Evolutionary conservation across 2,329 filamentous ascomycete genomes (phyloP).

Genomic region (Pestalotiopsis sp.): DNA sequence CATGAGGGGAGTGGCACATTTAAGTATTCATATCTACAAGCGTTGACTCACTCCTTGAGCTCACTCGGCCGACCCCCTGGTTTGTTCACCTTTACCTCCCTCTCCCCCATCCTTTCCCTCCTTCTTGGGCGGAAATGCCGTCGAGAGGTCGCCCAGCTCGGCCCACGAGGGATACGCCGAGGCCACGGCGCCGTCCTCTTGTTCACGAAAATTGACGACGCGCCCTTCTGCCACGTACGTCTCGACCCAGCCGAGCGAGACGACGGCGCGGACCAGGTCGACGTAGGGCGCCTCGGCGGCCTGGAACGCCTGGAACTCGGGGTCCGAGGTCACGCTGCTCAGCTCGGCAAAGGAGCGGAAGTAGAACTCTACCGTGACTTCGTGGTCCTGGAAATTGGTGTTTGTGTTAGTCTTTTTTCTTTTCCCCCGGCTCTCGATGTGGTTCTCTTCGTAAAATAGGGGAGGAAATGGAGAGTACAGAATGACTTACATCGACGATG

Average conservation of each 20-base stretch:
- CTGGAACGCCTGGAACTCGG: constrained; percentile 19
- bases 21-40: too few relatives aligned
- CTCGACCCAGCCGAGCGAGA: constrained; percentile 20
- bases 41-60: neutral
- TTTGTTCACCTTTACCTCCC: too few relatives aligned
- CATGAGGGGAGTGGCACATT: too few relatives aligned
- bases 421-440: neutral
- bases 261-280: constrained; percentile 13
- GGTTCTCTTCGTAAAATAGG: neutral
- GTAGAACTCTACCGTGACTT: constrained; percentile 11
- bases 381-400: neutral
- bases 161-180: constrained; percentile 9
- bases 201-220: constrained; percentile 18
- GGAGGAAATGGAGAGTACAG: neutral
- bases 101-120: neutral
- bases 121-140: neutral
- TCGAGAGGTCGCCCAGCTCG: neutral
- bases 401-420: neutral
- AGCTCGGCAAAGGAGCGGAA: constrained; percentile 16
- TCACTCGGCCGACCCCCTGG: neutral
- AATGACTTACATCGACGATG: neutral
- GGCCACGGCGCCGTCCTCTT: neutral
- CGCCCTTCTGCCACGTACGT: constrained; percentile 19
- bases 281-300: constrained; percentile 19
- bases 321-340: constrained; percentile 15